Conservation (phyloP, 2,329 filamentous ascomycete species). For the Phyllosticta paracitricarpa region DNA sequence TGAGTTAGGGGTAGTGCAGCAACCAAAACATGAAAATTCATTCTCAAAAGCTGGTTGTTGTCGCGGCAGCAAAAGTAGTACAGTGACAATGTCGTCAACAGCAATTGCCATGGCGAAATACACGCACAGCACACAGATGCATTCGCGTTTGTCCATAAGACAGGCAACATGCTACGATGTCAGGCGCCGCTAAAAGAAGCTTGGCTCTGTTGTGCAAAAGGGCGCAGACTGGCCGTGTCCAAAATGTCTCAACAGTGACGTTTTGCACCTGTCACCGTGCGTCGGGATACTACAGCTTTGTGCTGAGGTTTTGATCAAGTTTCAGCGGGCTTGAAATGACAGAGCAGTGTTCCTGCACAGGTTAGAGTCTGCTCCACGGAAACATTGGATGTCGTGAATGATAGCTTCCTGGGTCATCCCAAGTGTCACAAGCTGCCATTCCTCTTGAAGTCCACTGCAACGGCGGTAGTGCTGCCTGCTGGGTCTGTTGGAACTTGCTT, state of each 20-base stretch:
- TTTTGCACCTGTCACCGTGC: background rate
- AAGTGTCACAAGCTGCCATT: background rate
- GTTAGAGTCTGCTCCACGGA: no score
- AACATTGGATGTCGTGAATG: no score
- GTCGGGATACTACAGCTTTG: background rate
- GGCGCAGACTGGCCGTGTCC: background rate
- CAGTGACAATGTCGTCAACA: background rate
- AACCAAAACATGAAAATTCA: no score
- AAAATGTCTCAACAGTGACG: background rate
- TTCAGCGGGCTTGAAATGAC: no score
- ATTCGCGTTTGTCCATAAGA: background rate
- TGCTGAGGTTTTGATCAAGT: no score
- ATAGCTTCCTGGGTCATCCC: no score
- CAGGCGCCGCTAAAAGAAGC: background rate
- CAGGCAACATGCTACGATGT: background rate
- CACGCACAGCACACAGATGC: background rate
- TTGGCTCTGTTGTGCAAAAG: background rate
- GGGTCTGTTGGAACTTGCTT: background rate
- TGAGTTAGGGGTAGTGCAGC: no score
- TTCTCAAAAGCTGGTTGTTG: no score
- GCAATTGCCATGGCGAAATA: background rate
- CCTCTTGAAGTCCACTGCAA: background rate
- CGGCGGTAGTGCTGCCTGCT: background rate
- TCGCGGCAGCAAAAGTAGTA: no score
- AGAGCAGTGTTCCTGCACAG: no score